A percentile compares a stretch with the other conserved stretches of the same genome.
These are phyloP conservation scores for Fermentozyma sake DNA, from an alignment of 1,139 yeast genomes.

Conservation along the genomic window DNA sequence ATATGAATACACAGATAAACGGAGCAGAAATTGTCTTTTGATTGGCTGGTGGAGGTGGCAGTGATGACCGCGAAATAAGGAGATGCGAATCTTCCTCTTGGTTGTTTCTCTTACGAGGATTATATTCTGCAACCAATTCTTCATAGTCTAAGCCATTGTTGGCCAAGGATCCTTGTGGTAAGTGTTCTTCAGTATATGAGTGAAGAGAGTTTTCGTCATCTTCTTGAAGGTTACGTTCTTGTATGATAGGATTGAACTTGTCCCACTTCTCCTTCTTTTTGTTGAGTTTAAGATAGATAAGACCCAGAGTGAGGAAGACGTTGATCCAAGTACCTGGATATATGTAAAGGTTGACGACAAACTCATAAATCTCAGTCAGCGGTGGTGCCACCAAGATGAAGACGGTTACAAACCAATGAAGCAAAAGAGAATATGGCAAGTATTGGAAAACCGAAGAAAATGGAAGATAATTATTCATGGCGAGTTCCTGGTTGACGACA, in stretches of 20 bases:
- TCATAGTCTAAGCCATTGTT: no score
- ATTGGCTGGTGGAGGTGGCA: neutral
- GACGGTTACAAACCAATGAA: slow-evolving; percentile 49
- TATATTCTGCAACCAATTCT: slow-evolving; percentile 13
- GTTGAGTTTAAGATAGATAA: slow-evolving; percentile 35
- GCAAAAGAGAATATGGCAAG: slow-evolving; percentile 38
- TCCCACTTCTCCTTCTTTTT: slow-evolving; percentile 30
- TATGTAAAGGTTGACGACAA: slow-evolving; percentile 45
- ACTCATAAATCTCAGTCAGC: slow-evolving; percentile 43
- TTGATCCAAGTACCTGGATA: slow-evolving; percentile 54
- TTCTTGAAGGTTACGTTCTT: no score
- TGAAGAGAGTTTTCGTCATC: no score
- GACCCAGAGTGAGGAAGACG: slow-evolving; percentile 36
- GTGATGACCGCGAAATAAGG: no score
- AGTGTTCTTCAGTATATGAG: no score
- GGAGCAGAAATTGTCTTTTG: slow-evolving; percentile 23
- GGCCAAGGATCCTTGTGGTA: no score
- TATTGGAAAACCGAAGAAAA: slow-evolving; percentile 55
- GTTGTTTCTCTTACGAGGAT: slow-evolving; percentile 6
- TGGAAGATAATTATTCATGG: slow-evolving; percentile 69
- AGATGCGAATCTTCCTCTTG: slow-evolving; percentile 1
- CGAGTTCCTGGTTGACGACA: slow-evolving; percentile 70
- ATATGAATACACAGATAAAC: slow-evolving; percentile 27
- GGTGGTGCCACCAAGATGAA: slow-evolving; percentile 44
- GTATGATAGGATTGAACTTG: slow-evolving; percentile 16